Base-by-base conservation (phyloP, 2,329 filamentous ascomycete genomes). In the Cladosporium colombiae region DNA sequence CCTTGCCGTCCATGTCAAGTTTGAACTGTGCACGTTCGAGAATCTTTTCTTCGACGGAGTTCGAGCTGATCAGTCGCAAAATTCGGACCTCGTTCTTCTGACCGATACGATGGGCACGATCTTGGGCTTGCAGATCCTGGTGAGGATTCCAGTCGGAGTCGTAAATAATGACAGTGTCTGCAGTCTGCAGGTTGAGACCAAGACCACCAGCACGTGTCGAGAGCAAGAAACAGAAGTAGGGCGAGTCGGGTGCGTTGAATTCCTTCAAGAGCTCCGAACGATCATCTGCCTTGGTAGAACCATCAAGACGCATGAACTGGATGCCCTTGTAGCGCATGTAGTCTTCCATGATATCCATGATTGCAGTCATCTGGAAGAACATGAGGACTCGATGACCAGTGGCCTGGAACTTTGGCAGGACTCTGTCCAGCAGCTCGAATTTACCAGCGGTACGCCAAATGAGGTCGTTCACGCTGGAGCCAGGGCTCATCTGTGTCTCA, bases 291-390 rank as follows among this genome's bases (percentile, higher is more conserved):
- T 99, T 99, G 55, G 95, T 99, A 0, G 93, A 95, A 82, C 95
- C 95, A 75, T 99, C 95, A 67, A 99, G 84, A 77, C 95, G 93
- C 70, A 99, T 85, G 77, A 96, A 99, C 74, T 91, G 85, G 71
- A 97, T 84, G 56, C 89, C 90, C 70, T 92, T 87, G 74, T 92
- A 90, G 3, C 94, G 90, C 68, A 99, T 81, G 78, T 96, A 99
- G 77, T 99, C 95, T 74, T 99, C 95, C 95, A 99, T 98, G 75
- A 99, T 99, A 80, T 99, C 97, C 95, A 99, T 99, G 77, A 99
- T 99, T 68, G 96, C 93, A 4, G 95, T 99, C 95, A 99, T 99
- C 78, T 99, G 95, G 85, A 99, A 99, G 86, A 99, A 99, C 91
- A 99, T 98, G 78, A 99, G 84, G 31, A 98, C 93, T 79, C 95